Conservation (phyloP, 2,329 filamentous ascomycete genomes). For the Aspergillus ibericus region DNA sequence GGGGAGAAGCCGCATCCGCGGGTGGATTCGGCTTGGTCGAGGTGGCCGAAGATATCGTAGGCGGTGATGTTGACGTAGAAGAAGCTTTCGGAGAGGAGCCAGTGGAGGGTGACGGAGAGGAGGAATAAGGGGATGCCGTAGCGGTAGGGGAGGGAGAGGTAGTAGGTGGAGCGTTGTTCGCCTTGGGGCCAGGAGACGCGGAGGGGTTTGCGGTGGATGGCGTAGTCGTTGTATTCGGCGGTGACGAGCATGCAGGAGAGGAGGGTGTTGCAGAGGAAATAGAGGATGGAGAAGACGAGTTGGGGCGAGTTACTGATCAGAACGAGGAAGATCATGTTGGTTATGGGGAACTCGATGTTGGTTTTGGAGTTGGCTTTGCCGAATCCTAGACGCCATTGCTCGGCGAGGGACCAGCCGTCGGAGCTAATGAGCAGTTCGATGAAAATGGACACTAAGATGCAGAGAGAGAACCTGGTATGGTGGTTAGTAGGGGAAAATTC, state of each 20-base stretch:
- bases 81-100: constrained; percentile 49
- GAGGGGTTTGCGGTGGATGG: constrained; percentile 36
- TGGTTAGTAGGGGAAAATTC: neutral
- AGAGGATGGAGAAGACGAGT: constrained; percentile 33
- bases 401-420: neutral
- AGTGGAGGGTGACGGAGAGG: constrained; percentile 42
- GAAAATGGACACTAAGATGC: too few relatives aligned
- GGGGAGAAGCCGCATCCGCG: constrained; percentile 7
- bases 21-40: neutral
- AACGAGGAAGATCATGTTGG: neutral
- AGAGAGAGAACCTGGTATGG: neutral
- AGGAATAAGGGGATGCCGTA: constrained; percentile 30
- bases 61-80: constrained; percentile 39
- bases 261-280: constrained; percentile 36
- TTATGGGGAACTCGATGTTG: neutral
- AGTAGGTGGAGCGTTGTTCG: constrained; percentile 45
- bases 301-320: constrained; percentile 34
- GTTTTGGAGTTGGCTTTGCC: neutral
- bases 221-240: constrained; percentile 50
- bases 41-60: constrained; percentile 14
- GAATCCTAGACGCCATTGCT: neutral
- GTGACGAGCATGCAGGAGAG: constrained; percentile 49
- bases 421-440: too few relatives aligned
- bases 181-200: constrained; percentile 42
- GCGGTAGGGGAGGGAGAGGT: constrained; percentile 43